Base-by-base conservation (phyloP, 441 rosid species). In the Adansonia grandidieri region DNA sequence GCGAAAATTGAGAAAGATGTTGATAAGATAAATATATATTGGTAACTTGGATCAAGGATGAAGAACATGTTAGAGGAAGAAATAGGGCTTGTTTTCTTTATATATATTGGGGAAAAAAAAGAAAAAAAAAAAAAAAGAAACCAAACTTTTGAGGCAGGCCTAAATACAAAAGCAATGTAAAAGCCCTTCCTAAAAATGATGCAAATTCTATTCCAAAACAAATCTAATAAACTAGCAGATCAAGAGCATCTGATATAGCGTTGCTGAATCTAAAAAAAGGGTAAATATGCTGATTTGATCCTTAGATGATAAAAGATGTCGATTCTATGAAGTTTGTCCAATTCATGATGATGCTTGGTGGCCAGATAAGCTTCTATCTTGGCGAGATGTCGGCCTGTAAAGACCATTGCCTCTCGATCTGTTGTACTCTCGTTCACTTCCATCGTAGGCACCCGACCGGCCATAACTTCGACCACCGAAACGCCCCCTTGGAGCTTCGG, bases 331-430 rank as follows among this genome's bases (percentile, higher is more conserved):
- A 79, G 80, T 72, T 63, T 77, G 86, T 76, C 85, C 87, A 17
- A 65, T 82, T 80, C 86, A 28, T 28, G 32, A 77, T 37, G 77
- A 77, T 73, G 47, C 75, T 79, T 63, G 42, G 7, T 82, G 82
- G 64, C 82, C 83, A 7, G 80, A 67, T 77, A 71, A 76, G 8
- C 82, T 88, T 77, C 87, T 77, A 56, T 88, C 93, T 77, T 84
- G 92, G 65, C 85, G 87, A 17, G 80, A 15, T 66, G 77, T 71
- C 4, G 84, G 85, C 81, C 90, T 80, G 51, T 86, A 82, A 50
- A 82, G 85, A 71, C 94, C 92, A 42, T 90, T 90, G 54, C 90
- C 96, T 87, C 93, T 86, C 1, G 83, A 58, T 77, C 86, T 83
- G 70, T 51, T 79, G 80, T 83, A 86, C 63, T 90, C 92, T 7